Evolutionary conservation across 305 asterid genomes (phyloP).

Genomic region (Solanum hybrid): DNA sequence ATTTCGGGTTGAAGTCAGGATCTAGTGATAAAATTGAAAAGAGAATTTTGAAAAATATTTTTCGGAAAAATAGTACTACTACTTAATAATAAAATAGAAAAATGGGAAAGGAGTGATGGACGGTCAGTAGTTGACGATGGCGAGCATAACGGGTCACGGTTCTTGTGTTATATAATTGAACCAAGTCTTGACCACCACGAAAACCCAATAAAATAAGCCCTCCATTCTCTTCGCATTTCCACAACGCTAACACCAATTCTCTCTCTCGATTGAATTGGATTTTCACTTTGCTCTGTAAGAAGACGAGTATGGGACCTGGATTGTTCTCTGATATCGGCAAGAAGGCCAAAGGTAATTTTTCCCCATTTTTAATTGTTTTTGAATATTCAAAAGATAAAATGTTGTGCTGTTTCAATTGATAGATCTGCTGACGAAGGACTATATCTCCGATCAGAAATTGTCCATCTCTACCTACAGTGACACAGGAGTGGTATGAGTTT

Average conservation of each 20-base stretch:
- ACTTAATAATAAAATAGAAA: neutral
- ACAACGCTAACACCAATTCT: neutral
- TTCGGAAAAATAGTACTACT: too few species aligned
- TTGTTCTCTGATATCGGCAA: slow-evolving; percentile 90
- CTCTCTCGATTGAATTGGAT: neutral
- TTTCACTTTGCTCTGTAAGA: neutral
- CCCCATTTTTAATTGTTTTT: neutral
- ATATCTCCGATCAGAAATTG: slow-evolving; percentile 73
- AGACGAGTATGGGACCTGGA: slow-evolving; percentile 78
- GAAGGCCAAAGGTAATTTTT: slow-evolving; percentile 66
- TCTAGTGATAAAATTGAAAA: neutral
- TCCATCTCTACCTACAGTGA: slow-evolving; percentile 65
- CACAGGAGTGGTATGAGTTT: slow-evolving; percentile 49
- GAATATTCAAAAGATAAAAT: neutral
- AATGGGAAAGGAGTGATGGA: neutral
- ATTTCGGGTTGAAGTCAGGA: too few species aligned
- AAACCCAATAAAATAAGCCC: neutral
- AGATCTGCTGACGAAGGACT: slow-evolving; percentile 84
- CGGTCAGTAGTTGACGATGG: neutral
- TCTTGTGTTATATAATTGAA: neutral
- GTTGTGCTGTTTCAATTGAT: neutral
- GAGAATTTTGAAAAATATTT: too few species aligned
- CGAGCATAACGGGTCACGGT: slow-evolving; percentile 5
- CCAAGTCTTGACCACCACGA: neutral
- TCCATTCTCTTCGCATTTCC: neutral